Evolutionary conservation across 140 eudicot genomes (phyloP), one percentile per base, ranked within the genome.

Genomic region (Anethum foeniculum): DNA sequence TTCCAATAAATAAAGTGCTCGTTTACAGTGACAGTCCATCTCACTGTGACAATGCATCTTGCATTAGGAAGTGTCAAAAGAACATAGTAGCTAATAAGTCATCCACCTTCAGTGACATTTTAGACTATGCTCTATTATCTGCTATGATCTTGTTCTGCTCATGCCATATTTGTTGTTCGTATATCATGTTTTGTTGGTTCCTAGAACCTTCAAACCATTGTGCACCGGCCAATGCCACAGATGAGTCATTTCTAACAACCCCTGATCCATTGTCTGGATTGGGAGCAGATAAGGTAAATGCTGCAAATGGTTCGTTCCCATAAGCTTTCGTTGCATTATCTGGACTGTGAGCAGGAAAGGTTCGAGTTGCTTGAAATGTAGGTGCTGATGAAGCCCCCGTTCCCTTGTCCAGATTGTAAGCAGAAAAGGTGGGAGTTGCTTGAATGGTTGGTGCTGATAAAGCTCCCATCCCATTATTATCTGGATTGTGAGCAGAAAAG

Each of bases 81-180:
- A 23, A 4, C 27, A 19, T 5, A 58, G 32, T 23, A 23, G 15
- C 30, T 7, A 2, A 7, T 58, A 58, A 58, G 32, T 27, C 4
- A 58, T 56, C 65, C 25, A 58, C 68, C 68, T n/a, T 60, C 27
- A n/a, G 32, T 60, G 25, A 23, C 32, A 60, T 23, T 16, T 25
- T 41, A 67, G 23, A 27, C 68, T 79, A 82, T 1, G 75, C 74
- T 77, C 49, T 67, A 47, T 87, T 81, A 28, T 82, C 88, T 43
- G 85, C 88, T 54, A 88, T 84, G 54, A 86, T 88, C 80, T 85
- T 88, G 82, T 88, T 88, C 78, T 88, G 90, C 68, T 90, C 85
- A 71, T 83, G 88, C 95, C 95, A 85, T 78, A 88, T 71, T 47
- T 88, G 89, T 34, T 88, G 92, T 81, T 90, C 80, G 1, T 71